phyloP scores from a whole-genome alignment of 352 stramenopile genomes.

The Phytophthora sansomeana region DNA sequence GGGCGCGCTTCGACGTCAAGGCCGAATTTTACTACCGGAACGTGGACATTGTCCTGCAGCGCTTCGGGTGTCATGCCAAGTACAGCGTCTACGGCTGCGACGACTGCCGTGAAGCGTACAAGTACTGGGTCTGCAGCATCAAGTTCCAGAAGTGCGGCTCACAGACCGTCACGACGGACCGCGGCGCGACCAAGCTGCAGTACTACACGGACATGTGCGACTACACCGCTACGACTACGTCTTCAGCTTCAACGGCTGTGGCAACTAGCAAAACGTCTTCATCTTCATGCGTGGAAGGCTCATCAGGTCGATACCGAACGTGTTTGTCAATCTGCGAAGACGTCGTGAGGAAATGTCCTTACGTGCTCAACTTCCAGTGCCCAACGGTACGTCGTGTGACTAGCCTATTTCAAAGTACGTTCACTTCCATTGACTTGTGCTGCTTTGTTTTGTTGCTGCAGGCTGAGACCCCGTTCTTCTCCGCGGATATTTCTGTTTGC shows the following conservation, averaged over 20 bases:
- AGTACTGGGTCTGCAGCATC: conserved; percentile 89
- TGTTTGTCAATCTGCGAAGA: conserved; percentile 88
- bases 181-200: conserved; percentile 19
- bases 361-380: conserved; percentile 88
- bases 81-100: conserved; percentile 87
- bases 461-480: conserved; percentile 82
- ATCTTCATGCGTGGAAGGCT: conserved; percentile 51
- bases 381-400: conserved; percentile 54
- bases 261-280: conserved; percentile 13
- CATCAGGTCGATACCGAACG: conserved; percentile 58
- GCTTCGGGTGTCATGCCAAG: conserved; percentile 82
- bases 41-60: conserved; percentile 80
- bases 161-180: conserved; percentile 27
- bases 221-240: conserved; percentile 10
- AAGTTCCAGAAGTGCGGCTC: conserved; percentile 82
- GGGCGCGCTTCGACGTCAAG: conserved; percentile 57
- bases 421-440: conserved; percentile 6
- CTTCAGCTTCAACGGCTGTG: conserved; percentile 3
- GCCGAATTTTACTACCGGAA: conserved; percentile 85
- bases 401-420: neutral
- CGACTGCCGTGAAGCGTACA: conserved; percentile 88
- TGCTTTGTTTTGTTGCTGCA: conserved; percentile 26
- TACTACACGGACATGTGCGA: conserved; percentile 41
- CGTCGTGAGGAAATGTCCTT: conserved; percentile 85
- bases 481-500: conserved; percentile 67